phyloP scores from a whole-genome alignment of 371 early-diverging fungal species.

The Spiromyces aspiralis region DNA sequence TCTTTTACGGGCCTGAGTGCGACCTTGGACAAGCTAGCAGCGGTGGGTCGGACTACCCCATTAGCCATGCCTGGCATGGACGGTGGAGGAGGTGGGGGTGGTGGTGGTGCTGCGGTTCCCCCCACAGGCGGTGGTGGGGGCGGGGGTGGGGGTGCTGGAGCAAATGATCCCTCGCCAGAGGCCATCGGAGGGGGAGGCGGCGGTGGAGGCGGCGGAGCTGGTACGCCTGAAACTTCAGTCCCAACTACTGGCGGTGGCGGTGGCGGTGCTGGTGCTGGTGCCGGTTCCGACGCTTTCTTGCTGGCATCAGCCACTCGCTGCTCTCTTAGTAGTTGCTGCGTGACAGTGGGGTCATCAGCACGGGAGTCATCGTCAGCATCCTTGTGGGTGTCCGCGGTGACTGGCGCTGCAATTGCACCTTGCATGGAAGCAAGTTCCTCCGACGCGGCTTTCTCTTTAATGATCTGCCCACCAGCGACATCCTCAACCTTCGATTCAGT shows the following conservation, averaged over 20 bases:
- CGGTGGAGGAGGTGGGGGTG: slow-evolving; percentile 3
- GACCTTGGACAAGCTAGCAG: neutral
- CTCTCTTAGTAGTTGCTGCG: no score
- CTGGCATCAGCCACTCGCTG: no score
- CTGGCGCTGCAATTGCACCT: neutral
- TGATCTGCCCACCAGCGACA: neutral
- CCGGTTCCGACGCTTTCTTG: neutral
- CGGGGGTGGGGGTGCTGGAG: slow-evolving; percentile 12
- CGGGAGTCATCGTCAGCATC: neutral
- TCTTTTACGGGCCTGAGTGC: neutral
- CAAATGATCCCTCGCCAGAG: slow-evolving; percentile 5
- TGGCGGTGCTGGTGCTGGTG: slow-evolving; percentile 16
- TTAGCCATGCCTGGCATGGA: neutral
- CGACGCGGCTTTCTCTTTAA: slow-evolving; percentile 1
- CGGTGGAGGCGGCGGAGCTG: slow-evolving; percentile 27
- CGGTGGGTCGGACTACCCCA: neutral
- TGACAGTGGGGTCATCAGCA: neutral
- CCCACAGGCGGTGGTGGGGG: slow-evolving; percentile 2
- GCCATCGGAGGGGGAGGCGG: slow-evolving; percentile 9
- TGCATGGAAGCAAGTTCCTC: slow-evolving; percentile 3
- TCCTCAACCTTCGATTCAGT: neutral
- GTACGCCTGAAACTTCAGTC: slow-evolving; percentile 1
- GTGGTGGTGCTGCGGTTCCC: neutral
- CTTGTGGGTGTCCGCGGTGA: neutral
- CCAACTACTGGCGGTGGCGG: slow-evolving; percentile 32